A percentile compares a stretch with the other conserved stretches of the same genome.
These are phyloP conservation scores for Urtica urens DNA, from an alignment of 306 rosid genomes.

Conservation along the genomic window DNA sequence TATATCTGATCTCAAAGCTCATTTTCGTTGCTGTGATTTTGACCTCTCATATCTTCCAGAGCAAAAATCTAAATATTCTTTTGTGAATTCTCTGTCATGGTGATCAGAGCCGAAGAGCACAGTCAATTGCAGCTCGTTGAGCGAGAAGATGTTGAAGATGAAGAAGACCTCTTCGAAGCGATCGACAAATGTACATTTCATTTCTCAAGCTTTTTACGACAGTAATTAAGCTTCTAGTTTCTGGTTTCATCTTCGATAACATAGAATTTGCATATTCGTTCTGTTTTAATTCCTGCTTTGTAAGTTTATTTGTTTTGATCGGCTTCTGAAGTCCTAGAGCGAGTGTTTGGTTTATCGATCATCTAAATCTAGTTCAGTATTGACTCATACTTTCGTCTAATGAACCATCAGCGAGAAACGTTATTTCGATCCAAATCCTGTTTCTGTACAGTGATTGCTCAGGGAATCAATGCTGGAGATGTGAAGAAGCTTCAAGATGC, in stretches of 20 bases:
- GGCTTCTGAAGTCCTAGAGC: too few species aligned
- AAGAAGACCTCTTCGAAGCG: constrained; percentile 86
- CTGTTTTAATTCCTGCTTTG: background rate
- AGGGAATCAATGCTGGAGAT: constrained; percentile 96
- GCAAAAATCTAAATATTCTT: background rate
- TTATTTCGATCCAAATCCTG: too few species aligned
- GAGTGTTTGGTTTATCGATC: background rate
- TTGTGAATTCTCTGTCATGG: constrained; percentile 4
- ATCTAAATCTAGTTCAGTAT: background rate
- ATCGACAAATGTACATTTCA: constrained; percentile 64
- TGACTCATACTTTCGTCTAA: too few species aligned
- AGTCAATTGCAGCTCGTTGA: constrained; percentile 83
- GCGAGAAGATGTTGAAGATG: constrained; percentile 77
- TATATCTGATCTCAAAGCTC: background rate
- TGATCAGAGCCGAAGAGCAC: constrained; percentile 66
- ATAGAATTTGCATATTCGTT: background rate
- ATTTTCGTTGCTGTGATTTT: constrained; percentile 15
- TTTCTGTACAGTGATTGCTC: constrained; percentile 65
- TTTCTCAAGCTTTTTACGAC: background rate
- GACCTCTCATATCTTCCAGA: background rate
- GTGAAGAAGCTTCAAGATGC: constrained; percentile 98
- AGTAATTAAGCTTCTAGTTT: too few species aligned
- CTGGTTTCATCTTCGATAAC: too few species aligned
- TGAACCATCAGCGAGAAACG: too few species aligned
- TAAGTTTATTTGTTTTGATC: background rate